Evolutionary conservation across 108 stramenopile species (phyloP).

Genomic region (Conticribra weissflogii): DNA sequence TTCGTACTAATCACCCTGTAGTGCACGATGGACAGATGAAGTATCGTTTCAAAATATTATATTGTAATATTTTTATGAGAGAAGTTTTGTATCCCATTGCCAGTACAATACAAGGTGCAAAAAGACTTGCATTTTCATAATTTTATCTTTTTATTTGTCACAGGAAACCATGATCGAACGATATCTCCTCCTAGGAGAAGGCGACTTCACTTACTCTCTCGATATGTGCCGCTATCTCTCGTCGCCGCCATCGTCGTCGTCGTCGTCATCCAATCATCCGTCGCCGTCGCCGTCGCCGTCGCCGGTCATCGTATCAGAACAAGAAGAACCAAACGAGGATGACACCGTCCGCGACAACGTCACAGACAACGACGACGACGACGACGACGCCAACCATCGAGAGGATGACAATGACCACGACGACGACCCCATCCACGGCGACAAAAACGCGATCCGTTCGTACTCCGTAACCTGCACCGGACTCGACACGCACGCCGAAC

Average conservation of each 20-base stretch:
- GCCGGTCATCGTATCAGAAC: no score
- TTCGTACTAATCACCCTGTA: no score
- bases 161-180: no score
- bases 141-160: no score
- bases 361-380: neutral
- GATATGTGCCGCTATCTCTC: conserved; percentile 70
- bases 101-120: no score
- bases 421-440: neutral
- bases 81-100: no score
- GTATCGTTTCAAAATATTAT: no score
- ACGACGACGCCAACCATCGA: neutral
- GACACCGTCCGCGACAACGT: neutral
- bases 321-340: no score
- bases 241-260: conserved; percentile 2
- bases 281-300: conserved; percentile 3
- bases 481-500: conserved; percentile 58
- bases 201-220: conserved; percentile 86
- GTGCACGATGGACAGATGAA: no score
- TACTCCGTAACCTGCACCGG: conserved; percentile 65
- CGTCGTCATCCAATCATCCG: neutral
- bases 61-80: no score
- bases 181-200: conserved; percentile 70
- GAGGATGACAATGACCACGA: neutral
- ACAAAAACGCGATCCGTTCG: neutral
- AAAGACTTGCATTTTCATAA: no score